Evolutionary conservation across 106 monocot species (phyloP).

Genomic region (Narthecium ossifragum): DNA sequence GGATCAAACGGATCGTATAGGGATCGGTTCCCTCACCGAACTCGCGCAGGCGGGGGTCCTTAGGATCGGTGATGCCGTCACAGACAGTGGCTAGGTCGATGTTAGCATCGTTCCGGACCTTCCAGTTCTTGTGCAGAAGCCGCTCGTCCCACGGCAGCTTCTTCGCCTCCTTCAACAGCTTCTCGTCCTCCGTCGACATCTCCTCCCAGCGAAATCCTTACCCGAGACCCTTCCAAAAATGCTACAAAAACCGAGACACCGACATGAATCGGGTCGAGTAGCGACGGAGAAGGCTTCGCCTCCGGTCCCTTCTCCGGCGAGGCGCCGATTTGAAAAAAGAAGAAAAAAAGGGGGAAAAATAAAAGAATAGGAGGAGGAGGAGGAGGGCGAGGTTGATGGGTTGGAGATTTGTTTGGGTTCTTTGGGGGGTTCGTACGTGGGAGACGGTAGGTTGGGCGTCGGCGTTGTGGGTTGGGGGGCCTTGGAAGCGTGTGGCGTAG

Average conservation of each 20-base stretch:
- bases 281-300: not conserved
- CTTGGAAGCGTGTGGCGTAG: too few species aligned
- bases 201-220: not conserved
- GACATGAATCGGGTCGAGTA: not conserved
- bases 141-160: slow-evolving; percentile 99
- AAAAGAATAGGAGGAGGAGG: not conserved
- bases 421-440: not conserved
- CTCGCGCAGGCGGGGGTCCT: slow-evolving; percentile 83
- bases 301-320: not conserved
- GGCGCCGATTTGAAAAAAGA: not conserved
- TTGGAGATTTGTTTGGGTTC: not conserved
- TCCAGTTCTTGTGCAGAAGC: slow-evolving; percentile 97
- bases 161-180: slow-evolving; percentile 97
- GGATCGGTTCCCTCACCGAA: slow-evolving; percentile 45
- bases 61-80: slow-evolving; percentile 92
- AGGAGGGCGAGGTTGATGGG: not conserved
- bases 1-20: not conserved
- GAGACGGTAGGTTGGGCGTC: not conserved
- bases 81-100: slow-evolving; percentile 90
- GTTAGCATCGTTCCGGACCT: slow-evolving; percentile 96
- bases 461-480: slow-evolving; percentile 3
- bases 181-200: slow-evolving; percentile 99
- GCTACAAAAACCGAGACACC: too few species aligned
- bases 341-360: not conserved
- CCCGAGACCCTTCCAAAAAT: not conserved